Percentiles rank a stretch among this genome's conserved stretches.
Evolutionary conservation across 345 rosid species (phyloP).

Genomic region (Lagerstroemia speciosa): DNA sequence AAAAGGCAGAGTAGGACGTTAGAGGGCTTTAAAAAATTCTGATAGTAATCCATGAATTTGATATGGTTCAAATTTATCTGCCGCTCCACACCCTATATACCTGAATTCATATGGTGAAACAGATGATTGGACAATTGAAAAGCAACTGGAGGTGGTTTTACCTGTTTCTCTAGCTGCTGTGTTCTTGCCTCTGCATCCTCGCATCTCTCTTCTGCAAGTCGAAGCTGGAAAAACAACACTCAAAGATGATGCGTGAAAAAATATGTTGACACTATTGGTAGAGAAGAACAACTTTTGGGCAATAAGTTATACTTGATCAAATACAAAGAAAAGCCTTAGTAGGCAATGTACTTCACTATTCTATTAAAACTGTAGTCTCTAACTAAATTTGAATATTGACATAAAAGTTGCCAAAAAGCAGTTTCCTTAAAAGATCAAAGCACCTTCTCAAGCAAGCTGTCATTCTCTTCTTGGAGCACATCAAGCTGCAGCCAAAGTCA

Average conservation of each 20-base stretch:
- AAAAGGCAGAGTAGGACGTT: background rate
- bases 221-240: constrained; percentile 56
- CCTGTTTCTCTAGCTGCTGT: constrained; percentile 83
- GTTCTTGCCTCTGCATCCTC: constrained; percentile 88
- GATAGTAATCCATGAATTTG: background rate
- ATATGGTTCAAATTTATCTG: too few relatives aligned
- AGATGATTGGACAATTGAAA: background rate
- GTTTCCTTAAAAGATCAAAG: background rate
- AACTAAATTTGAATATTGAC: background rate
- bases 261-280: background rate
- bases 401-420: background rate
- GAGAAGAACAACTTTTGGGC: too few relatives aligned
- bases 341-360: too few relatives aligned
- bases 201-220: constrained; percentile 70
- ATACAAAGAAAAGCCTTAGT: too few relatives aligned
- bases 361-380: background rate
- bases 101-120: background rate
- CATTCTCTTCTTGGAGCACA: constrained; percentile 25
- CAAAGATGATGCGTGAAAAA: background rate
- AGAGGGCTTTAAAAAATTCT: background rate
- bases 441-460: constrained; percentile 20
- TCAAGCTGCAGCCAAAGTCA: constrained; percentile 48
- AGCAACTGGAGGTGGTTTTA: constrained; percentile 3
- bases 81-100: too few relatives aligned
- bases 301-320: too few relatives aligned